Evolutionary conservation across 1,139 yeast genomes (phyloP), one percentile per base, ranked within the genome.

Genomic region (Sugiyamaella sp.): DNA sequence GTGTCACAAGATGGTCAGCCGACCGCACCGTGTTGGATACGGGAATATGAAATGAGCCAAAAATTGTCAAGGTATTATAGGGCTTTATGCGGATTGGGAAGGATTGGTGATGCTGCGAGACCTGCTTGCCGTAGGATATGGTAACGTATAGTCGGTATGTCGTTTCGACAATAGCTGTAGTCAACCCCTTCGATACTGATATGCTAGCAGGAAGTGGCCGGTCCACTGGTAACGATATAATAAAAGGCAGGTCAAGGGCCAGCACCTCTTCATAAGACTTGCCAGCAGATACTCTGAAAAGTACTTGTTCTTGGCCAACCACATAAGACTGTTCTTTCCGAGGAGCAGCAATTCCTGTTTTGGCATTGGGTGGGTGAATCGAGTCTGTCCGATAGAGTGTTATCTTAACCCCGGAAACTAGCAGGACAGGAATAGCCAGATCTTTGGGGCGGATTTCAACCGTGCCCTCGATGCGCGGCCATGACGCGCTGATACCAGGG

Each of bases 401-500:
- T 9, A 73, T 57, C 2, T 62, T 58, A 1, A 73, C 72, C 22
- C 64, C 59, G 2, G 65, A 51, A 3, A 74, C 60, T 10, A 57
- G 59, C 45, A 72, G 57, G 2, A 63, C 57, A 5, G 57, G 56
- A 4, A 46, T 39, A 25, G 58, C 51, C 9, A 51, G 64, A 55
- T 64, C 66, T 38, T 60, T 60, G 8, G 70, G 59, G 9, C 77
- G 62, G 27, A 74, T 62, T 54, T 73, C 75, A 4, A 73, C 72
- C 0, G 69, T 65, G 1, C 76, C 77, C 32, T 69, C 70, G 4
- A 74, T 56, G 9, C 77, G 64, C 2, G 77, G 77, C 70, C 74
- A 70, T 1, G 74, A 69, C 0, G 77, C 77, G 1, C 70, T 63
- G 29, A 74, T 70, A 0, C 77, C 77, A 2, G 77, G 77, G 50